Evolutionary conservation across 169 alveolate species (phyloP).

Genomic region (Cryptosporidium muris): DNA sequence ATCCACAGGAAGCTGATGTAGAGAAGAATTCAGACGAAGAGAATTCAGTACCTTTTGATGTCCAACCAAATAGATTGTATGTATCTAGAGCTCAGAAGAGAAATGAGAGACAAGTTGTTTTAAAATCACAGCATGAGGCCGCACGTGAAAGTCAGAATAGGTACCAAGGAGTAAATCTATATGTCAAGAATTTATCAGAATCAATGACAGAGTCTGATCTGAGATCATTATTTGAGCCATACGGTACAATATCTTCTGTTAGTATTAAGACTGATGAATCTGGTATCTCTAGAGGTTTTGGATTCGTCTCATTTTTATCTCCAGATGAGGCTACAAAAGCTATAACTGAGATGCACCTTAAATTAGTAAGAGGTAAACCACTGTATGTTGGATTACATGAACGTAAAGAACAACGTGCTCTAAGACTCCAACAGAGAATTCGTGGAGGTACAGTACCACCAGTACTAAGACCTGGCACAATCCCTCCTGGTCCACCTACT

Average conservation of each 20-base stretch:
- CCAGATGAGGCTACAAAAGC: slow-evolving; percentile 98
- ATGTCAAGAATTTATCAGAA: slow-evolving; percentile 91
- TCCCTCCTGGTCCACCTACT: slow-evolving; percentile 67
- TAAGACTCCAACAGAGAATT: slow-evolving; percentile 88
- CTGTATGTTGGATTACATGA: slow-evolving; percentile 93
- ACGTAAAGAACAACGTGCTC: slow-evolving; percentile 88
- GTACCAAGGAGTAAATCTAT: slow-evolving; percentile 88
- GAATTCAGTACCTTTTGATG: slow-evolving; percentile 71
- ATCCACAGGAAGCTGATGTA: slow-evolving; percentile 5
- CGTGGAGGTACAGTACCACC: slow-evolving; percentile 82
- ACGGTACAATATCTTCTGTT: slow-evolving; percentile 90
- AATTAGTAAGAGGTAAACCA: slow-evolving; percentile 89
- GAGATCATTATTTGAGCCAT: slow-evolving; percentile 87
- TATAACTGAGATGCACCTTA: slow-evolving; percentile 94
- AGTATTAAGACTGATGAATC: slow-evolving; percentile 92
- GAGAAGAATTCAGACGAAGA: neutral
- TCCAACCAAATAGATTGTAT: slow-evolving; percentile 77
- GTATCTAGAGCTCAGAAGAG: slow-evolving; percentile 90
- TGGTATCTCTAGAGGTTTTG: slow-evolving; percentile 95
- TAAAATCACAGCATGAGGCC: slow-evolving; percentile 85
- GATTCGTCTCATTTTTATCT: slow-evolving; percentile 94
- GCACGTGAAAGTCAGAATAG: slow-evolving; percentile 75
- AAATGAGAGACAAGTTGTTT: slow-evolving; percentile 87
- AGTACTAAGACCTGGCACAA: slow-evolving; percentile 69
- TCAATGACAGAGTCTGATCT: slow-evolving; percentile 86